Percentiles rank a stretch among this genome's conserved stretches.
These are phyloP conservation scores for Melampsora americana DNA, from an alignment of 1,284 basidiomycete genomes.

Conservation along the genomic window DNA sequence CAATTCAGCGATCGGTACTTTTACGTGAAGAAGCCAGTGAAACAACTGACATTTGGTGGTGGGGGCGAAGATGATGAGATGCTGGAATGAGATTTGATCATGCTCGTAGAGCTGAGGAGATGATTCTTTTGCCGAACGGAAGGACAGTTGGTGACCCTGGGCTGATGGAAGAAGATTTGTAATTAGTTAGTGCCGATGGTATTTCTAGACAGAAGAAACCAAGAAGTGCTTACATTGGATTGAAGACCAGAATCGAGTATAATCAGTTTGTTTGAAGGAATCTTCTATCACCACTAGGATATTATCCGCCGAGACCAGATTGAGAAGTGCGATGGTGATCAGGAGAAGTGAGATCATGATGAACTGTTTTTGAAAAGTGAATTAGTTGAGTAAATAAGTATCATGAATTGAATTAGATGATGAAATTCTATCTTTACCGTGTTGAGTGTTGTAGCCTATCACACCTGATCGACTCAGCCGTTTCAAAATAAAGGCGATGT, in stretches of 20 bases:
- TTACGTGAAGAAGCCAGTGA: background rate
- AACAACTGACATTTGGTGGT: slow-evolving; percentile 68
- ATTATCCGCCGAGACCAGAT: slow-evolving; percentile 61
- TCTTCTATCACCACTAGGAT: slow-evolving; percentile 80
- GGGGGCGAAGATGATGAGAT: slow-evolving; percentile 78
- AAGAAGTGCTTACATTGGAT: slow-evolving; percentile 63
- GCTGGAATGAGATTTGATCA: slow-evolving; percentile 71
- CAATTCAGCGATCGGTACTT: background rate
- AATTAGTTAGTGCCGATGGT: slow-evolving; percentile 8
- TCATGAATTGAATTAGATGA: no score
- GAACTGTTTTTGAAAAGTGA: no score
- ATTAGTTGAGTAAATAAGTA: no score
- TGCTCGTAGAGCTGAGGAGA: slow-evolving; percentile 66
- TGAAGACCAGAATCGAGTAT: slow-evolving; percentile 74
- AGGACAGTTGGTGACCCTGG: slow-evolving; percentile 62
- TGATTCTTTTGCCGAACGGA: slow-evolving; percentile 71
- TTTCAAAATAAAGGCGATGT: no score
- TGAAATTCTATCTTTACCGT: no score
- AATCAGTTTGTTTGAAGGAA: slow-evolving; percentile 64
- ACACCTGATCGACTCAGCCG: no score
- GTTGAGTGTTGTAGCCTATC: no score
- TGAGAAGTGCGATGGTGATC: background rate
- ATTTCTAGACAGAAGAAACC: background rate
- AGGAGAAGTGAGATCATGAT: slow-evolving; percentile 1
- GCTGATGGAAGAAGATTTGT: background rate